Conservation (phyloP, 768 basidiomycete genomes). For the Leccinum rimulosum region DNA sequence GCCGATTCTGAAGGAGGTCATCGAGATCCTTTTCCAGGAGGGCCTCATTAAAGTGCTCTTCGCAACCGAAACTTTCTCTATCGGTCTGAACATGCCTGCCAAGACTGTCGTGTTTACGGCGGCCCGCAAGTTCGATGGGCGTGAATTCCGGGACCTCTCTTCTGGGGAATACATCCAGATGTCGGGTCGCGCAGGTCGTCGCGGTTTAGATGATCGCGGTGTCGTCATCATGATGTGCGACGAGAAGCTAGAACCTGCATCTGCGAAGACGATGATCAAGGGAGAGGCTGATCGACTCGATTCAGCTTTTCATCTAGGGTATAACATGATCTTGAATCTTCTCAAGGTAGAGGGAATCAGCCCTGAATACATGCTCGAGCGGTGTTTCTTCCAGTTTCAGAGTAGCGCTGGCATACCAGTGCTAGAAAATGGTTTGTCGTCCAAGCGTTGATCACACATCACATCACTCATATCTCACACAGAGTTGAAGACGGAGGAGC, state of each 20-base stretch:
- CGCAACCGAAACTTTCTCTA: constrained; percentile 98
- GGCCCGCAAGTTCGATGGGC: constrained; percentile 94
- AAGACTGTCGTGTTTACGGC: constrained; percentile 98
- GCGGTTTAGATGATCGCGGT: constrained; percentile 97
- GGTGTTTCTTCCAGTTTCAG: constrained; percentile 99
- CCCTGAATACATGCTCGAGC: constrained; percentile 96
- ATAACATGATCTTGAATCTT: constrained; percentile 98
- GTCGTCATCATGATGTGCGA: constrained; percentile 99
- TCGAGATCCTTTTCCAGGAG: constrained; percentile 98
- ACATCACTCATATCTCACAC: constrained; percentile 5
- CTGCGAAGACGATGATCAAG: constrained; percentile 96
- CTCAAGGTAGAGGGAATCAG: constrained; percentile 99
- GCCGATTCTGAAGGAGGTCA: constrained; percentile 97
- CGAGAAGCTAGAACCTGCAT: constrained; percentile 90
- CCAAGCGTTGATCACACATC: not conserved
- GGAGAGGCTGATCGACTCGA: constrained; percentile 96
- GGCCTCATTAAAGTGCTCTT: constrained; percentile 97
- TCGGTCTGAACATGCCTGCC: constrained; percentile 98
- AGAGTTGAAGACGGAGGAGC: constrained; percentile 81
- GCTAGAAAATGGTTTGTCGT: constrained; percentile 71
- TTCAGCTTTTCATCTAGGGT: constrained; percentile 97
- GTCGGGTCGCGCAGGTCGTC: constrained; percentile 96
- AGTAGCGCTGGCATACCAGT: constrained; percentile 87
- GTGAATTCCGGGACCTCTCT: constrained; percentile 89
- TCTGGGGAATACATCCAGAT: constrained; percentile 99